Conservation (phyloP, 2,329 filamentous ascomycete species). For the Cladophialophora bantiana region DNA sequence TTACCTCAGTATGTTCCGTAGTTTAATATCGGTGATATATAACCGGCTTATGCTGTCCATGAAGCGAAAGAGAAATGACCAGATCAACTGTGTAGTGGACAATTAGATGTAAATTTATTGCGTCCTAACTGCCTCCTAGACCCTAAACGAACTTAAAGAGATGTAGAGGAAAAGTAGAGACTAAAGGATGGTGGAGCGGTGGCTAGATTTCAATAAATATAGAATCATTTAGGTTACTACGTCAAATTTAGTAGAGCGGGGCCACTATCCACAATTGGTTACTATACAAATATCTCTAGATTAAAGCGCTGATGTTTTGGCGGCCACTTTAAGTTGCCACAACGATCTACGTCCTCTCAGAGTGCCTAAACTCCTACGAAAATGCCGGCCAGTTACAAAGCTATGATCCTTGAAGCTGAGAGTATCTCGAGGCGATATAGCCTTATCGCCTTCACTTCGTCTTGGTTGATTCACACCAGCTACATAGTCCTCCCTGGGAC, state of each 20-base stretch:
- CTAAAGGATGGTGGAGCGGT: no score
- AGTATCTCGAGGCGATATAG: conserved; percentile 42
- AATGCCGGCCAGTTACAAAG: conserved; percentile 6
- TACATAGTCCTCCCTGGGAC: conserved; percentile 61
- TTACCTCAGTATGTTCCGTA: not conserved
- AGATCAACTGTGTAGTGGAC: not conserved
- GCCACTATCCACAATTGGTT: not conserved
- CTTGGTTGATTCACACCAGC: conserved; percentile 59
- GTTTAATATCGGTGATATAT: not conserved
- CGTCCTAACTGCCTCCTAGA: not conserved
- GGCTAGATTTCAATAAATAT: not conserved
- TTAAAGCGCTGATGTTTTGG: not conserved
- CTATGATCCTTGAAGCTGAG: conserved; percentile 14
- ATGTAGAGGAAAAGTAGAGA: not conserved
- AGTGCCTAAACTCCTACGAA: not conserved
- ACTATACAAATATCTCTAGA: not conserved
- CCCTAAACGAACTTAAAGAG: not conserved
- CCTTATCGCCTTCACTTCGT: conserved; percentile 52
- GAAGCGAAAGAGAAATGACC: not conserved
- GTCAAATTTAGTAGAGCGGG: not conserved
- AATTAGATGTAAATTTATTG: not conserved
- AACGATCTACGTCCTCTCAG: no score
- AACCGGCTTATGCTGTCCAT: not conserved
- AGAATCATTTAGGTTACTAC: not conserved
- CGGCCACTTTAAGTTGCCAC: not conserved